phyloP scores from a whole-genome alignment of 2,329 filamentous ascomycete species.

The Fusarium sp. region DNA sequence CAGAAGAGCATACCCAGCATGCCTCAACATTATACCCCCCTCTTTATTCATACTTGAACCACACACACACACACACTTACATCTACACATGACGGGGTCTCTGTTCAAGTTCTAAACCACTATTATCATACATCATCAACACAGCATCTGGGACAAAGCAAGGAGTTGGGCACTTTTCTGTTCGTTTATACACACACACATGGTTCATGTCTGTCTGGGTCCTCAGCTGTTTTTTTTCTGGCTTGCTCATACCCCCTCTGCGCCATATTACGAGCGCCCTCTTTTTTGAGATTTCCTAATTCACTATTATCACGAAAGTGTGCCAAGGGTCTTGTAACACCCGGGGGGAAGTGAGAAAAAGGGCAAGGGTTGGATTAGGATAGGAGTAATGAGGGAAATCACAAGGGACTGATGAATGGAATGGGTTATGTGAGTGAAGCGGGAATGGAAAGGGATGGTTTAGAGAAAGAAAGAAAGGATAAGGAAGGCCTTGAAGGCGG shows the following conservation, averaged over 20 bases:
- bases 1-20: slow-evolving; percentile 35
- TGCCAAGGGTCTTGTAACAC: background rate
- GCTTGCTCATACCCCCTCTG: slow-evolving; percentile 33
- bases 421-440: slow-evolving; percentile 4
- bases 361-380: slow-evolving; percentile 20
- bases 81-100: background rate
- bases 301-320: slow-evolving; percentile 10
- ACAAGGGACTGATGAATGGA: slow-evolving; percentile 9
- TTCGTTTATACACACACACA: slow-evolving; percentile 18
- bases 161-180: slow-evolving; percentile 41
- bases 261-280: slow-evolving; percentile 12
- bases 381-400: slow-evolving; percentile 6
- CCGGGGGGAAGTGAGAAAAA: background rate
- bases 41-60: slow-evolving; percentile 15
- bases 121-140: slow-evolving; percentile 30
- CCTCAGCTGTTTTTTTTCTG: slow-evolving; percentile 12
- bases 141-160: slow-evolving; percentile 40
- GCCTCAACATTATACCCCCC: slow-evolving; percentile 32
- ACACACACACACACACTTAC: background rate
- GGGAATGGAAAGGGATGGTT: slow-evolving; percentile 15
- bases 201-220: slow-evolving; percentile 22
- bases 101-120: slow-evolving; percentile 14
- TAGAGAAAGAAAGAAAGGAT: slow-evolving; percentile 26
- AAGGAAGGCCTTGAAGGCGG: slow-evolving; percentile 20
- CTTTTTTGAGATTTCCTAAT: slow-evolving; percentile 14